Evolutionary conservation across 2,329 filamentous ascomycete species (phyloP).

Genomic region (Penicillium decumbens): DNA sequence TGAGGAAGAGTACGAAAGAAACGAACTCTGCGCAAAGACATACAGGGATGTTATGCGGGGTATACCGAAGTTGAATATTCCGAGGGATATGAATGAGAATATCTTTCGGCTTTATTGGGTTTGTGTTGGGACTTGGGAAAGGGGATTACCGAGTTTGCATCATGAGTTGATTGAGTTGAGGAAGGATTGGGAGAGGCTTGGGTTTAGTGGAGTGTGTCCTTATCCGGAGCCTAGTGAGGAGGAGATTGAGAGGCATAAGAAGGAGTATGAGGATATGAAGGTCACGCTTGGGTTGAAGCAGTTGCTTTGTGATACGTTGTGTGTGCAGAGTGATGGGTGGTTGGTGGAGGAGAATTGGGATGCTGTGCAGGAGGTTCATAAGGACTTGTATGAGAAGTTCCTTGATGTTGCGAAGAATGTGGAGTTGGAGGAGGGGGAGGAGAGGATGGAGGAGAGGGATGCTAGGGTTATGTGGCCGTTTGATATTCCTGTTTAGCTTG

Average conservation of each 20-base stretch:
- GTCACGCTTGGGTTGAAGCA: background rate
- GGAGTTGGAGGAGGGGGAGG: background rate
- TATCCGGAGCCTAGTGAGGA: background rate
- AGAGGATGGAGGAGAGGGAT: background rate
- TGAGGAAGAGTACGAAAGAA: background rate
- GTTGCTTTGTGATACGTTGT: background rate
- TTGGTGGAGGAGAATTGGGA: background rate
- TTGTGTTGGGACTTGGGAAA: background rate
- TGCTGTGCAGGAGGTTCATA: background rate
- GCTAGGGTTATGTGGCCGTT: background rate
- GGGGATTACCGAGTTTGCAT: background rate
- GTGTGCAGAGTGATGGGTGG: background rate
- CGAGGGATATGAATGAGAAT: background rate
- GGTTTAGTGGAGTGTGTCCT: background rate
- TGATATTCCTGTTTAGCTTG: background rate
- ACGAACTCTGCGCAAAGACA: background rate
- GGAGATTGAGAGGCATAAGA: background rate
- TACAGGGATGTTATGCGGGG: too few relatives aligned
- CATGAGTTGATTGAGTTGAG: background rate
- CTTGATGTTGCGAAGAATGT: background rate
- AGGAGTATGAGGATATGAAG: background rate
- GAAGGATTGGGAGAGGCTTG: background rate
- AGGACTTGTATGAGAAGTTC: background rate
- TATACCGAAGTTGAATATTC: background rate
- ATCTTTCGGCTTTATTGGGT: background rate